A percentile compares a stretch with the other conserved stretches of the same genome.
phyloP scores from a whole-genome alignment of 345 rosid species.

The Salix arbutifolia region DNA sequence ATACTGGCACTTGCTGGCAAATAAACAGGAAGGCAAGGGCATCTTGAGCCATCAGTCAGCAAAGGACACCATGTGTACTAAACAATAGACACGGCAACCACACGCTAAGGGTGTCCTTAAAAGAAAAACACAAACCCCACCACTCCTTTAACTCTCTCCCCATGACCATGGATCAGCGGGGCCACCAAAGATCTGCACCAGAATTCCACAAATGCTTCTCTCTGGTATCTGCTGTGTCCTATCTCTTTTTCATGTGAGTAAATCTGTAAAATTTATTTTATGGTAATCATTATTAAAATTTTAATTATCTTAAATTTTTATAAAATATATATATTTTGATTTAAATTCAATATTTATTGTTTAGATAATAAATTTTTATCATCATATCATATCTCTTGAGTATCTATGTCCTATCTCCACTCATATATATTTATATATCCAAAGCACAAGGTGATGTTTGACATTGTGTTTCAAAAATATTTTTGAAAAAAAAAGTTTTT shows the following conservation, averaged over 20 bases:
- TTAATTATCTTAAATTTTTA: too few relatives aligned
- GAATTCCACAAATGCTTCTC: constrained; percentile 7
- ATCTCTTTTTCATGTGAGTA: too few relatives aligned
- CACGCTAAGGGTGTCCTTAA: constrained; percentile 21
- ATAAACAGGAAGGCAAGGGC: not conserved
- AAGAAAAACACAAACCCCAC: not conserved
- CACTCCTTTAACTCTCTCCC: not conserved
- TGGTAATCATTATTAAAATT: too few relatives aligned
- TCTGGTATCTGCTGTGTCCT: not conserved
- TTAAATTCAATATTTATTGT: too few relatives aligned
- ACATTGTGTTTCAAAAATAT: too few relatives aligned
- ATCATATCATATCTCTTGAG: too few relatives aligned
- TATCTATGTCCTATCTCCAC: not conserved
- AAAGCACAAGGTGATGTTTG: too few relatives aligned
- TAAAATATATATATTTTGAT: too few relatives aligned
- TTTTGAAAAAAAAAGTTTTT: too few relatives aligned
- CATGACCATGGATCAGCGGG: constrained; percentile 16
- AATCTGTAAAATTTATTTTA: too few relatives aligned
- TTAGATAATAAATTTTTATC: too few relatives aligned
- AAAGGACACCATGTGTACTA: not conserved
- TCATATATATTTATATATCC: not conserved
- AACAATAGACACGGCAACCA: constrained; percentile 10
- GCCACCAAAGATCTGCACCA: constrained; percentile 25
- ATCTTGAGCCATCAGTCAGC: not conserved
- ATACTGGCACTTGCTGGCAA: not conserved